Base-by-base conservation (phyloP, 805 yeast genomes). In the Nakazawaea ernobii region DNA sequence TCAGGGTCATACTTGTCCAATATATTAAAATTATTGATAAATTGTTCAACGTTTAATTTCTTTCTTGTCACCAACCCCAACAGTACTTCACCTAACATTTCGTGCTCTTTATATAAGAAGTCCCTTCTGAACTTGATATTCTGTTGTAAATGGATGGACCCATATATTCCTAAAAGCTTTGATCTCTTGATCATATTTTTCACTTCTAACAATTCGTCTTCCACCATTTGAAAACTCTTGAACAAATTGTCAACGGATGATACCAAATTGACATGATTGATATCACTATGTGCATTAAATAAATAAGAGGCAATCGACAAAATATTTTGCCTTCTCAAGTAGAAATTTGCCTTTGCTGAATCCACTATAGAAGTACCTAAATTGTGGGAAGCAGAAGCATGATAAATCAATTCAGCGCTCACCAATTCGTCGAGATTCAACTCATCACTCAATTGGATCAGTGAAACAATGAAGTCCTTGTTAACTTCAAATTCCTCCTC, bases 381-480 rank as follows among this genome's bases (percentile, higher is more conserved):
- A 9, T 66, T 66, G 50, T 57, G 61, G 45, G 56, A 67, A 24
- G 61, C 60, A 15, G 67, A 58, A 3, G 89, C 75, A 50, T 64
- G 61, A 43, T 67, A 75, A 2, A 91, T 70, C 27, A 87, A 59
- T 58, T 89, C 86, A 1, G 95, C 94, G 1, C 87, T 76, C 2
- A 77, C 70, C 28, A 86, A 45, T 60, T 92, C 97, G 62, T 92
- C 95, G 44, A 92, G 68, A 43, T 86, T 71, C 45, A 92, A 70
- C 35, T 80, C 80, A 52, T 81, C 86, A 0, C 91, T 68, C 14
- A 85, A 58, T 24, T 70, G 69, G 4, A 80, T 69, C 0, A 89
- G 75, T 4, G 76, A 70, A 45, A 79, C 72, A 35, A 84, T 70
- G 55, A 89, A 91, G 35, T 79, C 77, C 41, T 77, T 69, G 58